Conservation (phyloP, 768 basidiomycete species). For the Kwoniella newhampshirensis region DNA sequence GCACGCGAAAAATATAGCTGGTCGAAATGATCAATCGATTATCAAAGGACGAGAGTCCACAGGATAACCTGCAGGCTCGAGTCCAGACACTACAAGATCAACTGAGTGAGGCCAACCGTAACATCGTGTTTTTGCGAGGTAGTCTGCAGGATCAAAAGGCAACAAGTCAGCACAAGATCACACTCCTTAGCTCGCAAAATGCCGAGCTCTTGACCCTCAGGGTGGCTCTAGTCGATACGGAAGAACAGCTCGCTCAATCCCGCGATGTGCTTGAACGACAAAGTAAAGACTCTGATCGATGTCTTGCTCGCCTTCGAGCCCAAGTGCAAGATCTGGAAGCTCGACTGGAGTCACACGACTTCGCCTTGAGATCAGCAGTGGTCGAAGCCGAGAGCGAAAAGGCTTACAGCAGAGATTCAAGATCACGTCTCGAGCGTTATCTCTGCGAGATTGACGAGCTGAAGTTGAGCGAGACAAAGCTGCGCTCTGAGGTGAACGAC, state of each 20-base stretch:
- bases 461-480: conserved; percentile 28
- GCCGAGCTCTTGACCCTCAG: conserved; percentile 21
- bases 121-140: not conserved
- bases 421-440: conserved; percentile 28
- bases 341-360: conserved; percentile 12
- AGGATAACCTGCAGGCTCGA: not conserved
- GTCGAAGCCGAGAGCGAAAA: conserved; percentile 27
- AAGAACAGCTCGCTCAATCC: conserved; percentile 6
- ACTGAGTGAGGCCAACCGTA: not conserved
- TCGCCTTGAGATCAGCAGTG: conserved; percentile 14
- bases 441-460: conserved; percentile 37
- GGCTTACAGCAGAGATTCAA: conserved; percentile 14
- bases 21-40: conserved; percentile 18
- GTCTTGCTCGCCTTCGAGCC: conserved; percentile 5
- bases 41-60: conserved; percentile 3
- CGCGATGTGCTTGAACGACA: conserved; percentile 6
- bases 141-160: conserved; percentile 15
- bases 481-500: conserved; percentile 13
- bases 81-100: conserved; percentile 11
- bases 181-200: conserved; percentile 19
- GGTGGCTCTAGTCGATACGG: conserved; percentile 3
- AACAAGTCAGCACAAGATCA: conserved; percentile 8
- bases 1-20: conserved; percentile 11
- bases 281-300: conserved; percentile 18
- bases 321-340: conserved; percentile 14